Evolutionary conservation across 139 green algal species (phyloP).

Genomic region (Yamagishiella unicocca): DNA sequence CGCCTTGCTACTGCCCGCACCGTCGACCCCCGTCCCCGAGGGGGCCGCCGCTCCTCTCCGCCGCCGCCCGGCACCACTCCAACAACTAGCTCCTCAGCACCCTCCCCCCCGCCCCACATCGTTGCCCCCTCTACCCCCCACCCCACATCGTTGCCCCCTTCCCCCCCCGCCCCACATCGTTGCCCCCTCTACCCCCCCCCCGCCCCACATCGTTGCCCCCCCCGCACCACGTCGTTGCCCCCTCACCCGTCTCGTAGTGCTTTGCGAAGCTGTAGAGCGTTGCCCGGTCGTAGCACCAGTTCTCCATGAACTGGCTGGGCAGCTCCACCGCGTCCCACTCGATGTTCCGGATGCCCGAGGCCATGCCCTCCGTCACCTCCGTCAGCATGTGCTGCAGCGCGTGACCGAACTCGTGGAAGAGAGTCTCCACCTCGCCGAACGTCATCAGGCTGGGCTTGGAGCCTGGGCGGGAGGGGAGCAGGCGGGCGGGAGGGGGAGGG

Average conservation of each 20-base stretch:
- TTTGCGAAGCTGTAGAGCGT: conserved; percentile 89
- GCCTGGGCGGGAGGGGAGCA: not conserved
- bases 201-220: not conserved
- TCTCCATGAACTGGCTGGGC: conserved; percentile 94
- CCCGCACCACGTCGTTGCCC: no score
- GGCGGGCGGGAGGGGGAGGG: not conserved
- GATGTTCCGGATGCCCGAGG: conserved; percentile 89
- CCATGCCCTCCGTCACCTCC: conserved; percentile 84
- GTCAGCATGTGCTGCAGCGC: conserved; percentile 97
- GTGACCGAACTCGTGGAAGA: conserved; percentile 98
- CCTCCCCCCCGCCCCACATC: no score
- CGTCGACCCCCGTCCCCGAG: no score
- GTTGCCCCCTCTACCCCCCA: not conserved
- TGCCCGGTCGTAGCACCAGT: conserved; percentile 86
- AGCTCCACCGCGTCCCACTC: conserved; percentile 95
- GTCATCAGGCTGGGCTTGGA: conserved; percentile 95
- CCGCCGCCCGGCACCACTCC: no score
- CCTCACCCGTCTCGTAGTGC: conserved; percentile 87
- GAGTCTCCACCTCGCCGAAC: conserved; percentile 95
- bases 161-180: no score
- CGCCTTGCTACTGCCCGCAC: no score
- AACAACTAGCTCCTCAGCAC: no score
- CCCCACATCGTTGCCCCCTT: no score
- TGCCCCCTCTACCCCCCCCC: no score
- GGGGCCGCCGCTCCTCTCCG: no score